Base-by-base conservation (phyloP, 2,329 filamentous ascomycete genomes). In the Bipolaris cookei region DNA sequence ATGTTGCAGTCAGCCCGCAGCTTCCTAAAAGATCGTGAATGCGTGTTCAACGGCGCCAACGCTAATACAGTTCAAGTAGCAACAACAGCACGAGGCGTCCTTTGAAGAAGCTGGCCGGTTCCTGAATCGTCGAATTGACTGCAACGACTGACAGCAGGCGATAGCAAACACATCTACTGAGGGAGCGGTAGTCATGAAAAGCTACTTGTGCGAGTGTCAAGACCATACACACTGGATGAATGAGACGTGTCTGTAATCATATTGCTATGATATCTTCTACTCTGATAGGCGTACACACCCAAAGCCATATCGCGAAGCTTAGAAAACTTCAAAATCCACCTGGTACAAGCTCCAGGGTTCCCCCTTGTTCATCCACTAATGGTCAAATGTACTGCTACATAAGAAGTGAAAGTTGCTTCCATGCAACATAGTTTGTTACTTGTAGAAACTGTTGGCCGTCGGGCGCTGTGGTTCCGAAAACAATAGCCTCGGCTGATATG, bases 391-490 rank as follows among this genome's bases (percentile, higher is more conserved):
- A 55, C 37, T 60, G 58, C 56, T 65, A 56, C 59, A 66, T 55
- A 62, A 52, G 64, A 66, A 68, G 62, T 65, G 55, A 62, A 67
- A 41, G 32, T 44, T 16, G 38, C 45, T 41, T 48, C 35, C 38
- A 16, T 49, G 34, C 34, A 20, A 34, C 21, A 35, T 23, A 20
- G 20, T 35, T 56, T 23, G n/a, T 39, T 30, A 46, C 32, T n/a
- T 14, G 34, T 34, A 56, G 44, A 45, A 45, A 56, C 56, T 46
- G 37, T 32, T 52, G 39, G 54, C 53, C 43, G 41, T 50, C 14
- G 52, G 51, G 54, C 51, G 48, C 30, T 45, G 46, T 49, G 28
- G 32, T 18, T 25, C 56, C 53, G 46, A 45, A 51, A 25, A 23
- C 34, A 39, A 39, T 43, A 32, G n/a, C 54, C 25, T 44, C 37